These are phyloP conservation scores for Circinella minor DNA, from an alignment of 371 early-diverging fungal species.

Conservation along the genomic window DNA sequence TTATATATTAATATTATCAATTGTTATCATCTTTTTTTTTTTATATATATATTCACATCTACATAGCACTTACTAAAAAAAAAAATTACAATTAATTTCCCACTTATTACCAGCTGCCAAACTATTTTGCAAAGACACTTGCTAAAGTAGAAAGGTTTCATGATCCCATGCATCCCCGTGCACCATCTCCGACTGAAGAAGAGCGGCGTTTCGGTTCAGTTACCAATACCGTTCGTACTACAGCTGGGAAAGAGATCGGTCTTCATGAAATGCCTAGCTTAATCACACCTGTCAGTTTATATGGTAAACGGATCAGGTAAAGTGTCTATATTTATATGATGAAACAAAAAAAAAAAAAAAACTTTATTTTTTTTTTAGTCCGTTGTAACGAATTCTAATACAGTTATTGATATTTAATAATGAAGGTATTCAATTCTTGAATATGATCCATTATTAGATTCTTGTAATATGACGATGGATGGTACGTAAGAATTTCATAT, in stretches of 20 bases:
- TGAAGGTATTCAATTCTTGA: conserved; percentile 86
- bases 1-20: too few relatives aligned
- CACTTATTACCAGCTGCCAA: conserved; percentile 47
- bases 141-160: conserved; percentile 85
- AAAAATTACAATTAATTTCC: conserved; percentile 1
- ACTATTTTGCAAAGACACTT: conserved; percentile 80
- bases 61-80: too few relatives aligned
- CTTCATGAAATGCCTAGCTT: conserved; percentile 64
- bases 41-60: too few relatives aligned
- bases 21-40: background rate
- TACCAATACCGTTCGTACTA: conserved; percentile 40
- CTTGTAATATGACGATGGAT: conserved; percentile 93
- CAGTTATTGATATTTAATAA: background rate
- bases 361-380: conserved; percentile 4
- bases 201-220: conserved; percentile 32
- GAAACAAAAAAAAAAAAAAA: conserved; percentile 16
- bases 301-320: conserved; percentile 89
- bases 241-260: conserved; percentile 23
- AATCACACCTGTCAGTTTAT: conserved; percentile 90
- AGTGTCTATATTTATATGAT: background rate
- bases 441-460: conserved; percentile 92
- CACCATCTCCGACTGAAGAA: conserved; percentile 18
- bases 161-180: conserved; percentile 58
- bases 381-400: background rate
- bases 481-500: conserved; percentile 39